Conservation (phyloP, 129 eudicot genomes). For the Artemisia annua region DNA sequence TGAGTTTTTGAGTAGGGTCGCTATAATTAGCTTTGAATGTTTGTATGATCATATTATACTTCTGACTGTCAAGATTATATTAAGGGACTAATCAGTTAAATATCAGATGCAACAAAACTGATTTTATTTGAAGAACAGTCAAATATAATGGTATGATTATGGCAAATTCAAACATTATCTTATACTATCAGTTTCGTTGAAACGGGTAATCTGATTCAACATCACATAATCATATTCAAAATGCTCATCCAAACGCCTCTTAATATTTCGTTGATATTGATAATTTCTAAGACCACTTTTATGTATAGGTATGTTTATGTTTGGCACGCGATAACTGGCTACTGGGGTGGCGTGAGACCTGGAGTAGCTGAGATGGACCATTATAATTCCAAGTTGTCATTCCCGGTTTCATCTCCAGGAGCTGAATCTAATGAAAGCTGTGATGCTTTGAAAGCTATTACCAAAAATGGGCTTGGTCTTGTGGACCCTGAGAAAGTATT, state of each 20-base stretch:
- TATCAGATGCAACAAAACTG: no score
- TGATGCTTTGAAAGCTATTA: conserved; percentile 54
- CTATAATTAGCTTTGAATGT: no score
- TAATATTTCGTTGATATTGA: not conserved
- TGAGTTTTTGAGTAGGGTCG: no score
- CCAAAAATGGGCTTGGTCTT: conserved; percentile 70
- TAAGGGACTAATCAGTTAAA: no score
- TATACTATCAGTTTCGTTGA: no score
- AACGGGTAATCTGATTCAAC: no score
- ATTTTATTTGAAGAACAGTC: no score
- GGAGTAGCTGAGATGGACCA: conserved; percentile 65
- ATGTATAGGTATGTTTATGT: conserved; percentile 72
- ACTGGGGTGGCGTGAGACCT: conserved; percentile 94
- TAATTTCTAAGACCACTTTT: conserved; percentile 2
- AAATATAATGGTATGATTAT: no score
- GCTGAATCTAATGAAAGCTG: conserved; percentile 57
- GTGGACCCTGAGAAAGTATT: conserved; percentile 84
- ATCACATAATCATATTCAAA: no score
- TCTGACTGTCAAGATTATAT: no score
- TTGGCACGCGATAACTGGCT: conserved; percentile 91
- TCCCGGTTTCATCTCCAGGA: conserved; percentile 75
- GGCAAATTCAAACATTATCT: no score
- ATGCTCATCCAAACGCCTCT: not conserved
- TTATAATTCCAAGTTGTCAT: conserved; percentile 66
- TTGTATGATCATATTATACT: no score